phyloP scores from a whole-genome alignment of 2,329 filamentous ascomycete genomes.

The Ceratocystis ficicola region DNA sequence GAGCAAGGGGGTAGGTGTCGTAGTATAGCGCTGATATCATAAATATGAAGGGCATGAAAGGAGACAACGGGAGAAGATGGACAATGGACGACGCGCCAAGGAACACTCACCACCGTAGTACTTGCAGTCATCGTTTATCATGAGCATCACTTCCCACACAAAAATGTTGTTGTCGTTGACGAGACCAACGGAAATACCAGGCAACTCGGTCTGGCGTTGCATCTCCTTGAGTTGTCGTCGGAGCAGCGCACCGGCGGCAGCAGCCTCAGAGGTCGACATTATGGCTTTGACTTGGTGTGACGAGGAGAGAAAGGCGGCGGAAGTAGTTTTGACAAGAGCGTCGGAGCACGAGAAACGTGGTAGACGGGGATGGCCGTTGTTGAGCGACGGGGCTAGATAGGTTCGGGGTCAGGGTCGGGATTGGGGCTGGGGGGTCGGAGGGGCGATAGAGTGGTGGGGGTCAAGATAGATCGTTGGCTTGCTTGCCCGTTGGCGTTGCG shows the following conservation, averaged over 20 bases:
- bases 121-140: constrained; percentile 91
- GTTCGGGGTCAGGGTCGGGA: too few relatives aligned
- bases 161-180: constrained; percentile 79
- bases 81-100: neutral
- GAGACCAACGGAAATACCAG: constrained; percentile 85
- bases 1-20: neutral
- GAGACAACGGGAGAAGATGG: neutral
- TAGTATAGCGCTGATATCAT: neutral
- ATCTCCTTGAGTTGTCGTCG: constrained; percentile 85
- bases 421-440: too few relatives aligned
- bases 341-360: too few relatives aligned
- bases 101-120: constrained; percentile 67
- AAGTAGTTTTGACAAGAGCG: too few relatives aligned
- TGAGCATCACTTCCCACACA: constrained; percentile 97
- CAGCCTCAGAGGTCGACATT: constrained; percentile 36
- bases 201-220: constrained; percentile 79
- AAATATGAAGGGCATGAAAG: neutral
- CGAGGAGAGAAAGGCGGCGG: too few relatives aligned
- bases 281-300: neutral
- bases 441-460: too few relatives aligned
- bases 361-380: too few relatives aligned
- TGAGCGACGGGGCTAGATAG: too few relatives aligned
- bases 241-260: constrained; percentile 60
- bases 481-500: too few relatives aligned
- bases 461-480: too few relatives aligned